Conservation (phyloP, 2,329 filamentous ascomycete genomes). For the Fusarium pseudoanthophilum region DNA sequence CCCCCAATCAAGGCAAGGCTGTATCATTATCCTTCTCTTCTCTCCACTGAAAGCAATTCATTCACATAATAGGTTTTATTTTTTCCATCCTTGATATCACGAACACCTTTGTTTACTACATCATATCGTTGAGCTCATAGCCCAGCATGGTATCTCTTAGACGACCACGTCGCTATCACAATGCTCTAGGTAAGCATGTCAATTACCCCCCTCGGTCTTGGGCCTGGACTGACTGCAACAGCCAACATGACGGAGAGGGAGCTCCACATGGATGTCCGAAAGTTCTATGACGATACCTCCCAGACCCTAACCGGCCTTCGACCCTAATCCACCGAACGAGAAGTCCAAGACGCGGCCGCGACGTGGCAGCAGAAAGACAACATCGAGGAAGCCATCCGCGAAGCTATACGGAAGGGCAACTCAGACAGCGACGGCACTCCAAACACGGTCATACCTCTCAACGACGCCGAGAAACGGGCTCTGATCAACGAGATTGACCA, state of each 20-base stretch:
- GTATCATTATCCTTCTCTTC: not conserved
- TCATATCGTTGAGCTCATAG: accelerated
- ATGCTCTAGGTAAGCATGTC: not conserved
- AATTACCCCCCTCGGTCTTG: not conserved
- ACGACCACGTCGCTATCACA: not conserved
- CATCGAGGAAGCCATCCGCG: not conserved
- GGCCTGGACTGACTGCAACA: not conserved
- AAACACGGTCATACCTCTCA: not conserved
- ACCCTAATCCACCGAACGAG: not conserved
- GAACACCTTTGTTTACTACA: not conserved
- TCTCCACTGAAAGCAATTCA: not conserved
- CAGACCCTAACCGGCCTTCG: not conserved
- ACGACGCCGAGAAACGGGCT: not conserved
- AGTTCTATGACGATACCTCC: not conserved
- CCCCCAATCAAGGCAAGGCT: not conserved
- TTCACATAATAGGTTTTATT: too few relatives aligned
- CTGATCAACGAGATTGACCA: not conserved
- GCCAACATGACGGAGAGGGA: not conserved
- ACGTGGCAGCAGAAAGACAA: not conserved
- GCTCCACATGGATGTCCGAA: not conserved
- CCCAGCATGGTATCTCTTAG: not conserved
- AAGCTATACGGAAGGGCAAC: not conserved
- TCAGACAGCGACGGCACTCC: not conserved
- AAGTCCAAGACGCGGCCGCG: not conserved
- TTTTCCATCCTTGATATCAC: accelerated